A percentile compares a stretch with the other conserved stretches of the same genome.
phyloP scores from a whole-genome alignment of 306 rosid genomes.

The Fragaria vesca region DNA sequence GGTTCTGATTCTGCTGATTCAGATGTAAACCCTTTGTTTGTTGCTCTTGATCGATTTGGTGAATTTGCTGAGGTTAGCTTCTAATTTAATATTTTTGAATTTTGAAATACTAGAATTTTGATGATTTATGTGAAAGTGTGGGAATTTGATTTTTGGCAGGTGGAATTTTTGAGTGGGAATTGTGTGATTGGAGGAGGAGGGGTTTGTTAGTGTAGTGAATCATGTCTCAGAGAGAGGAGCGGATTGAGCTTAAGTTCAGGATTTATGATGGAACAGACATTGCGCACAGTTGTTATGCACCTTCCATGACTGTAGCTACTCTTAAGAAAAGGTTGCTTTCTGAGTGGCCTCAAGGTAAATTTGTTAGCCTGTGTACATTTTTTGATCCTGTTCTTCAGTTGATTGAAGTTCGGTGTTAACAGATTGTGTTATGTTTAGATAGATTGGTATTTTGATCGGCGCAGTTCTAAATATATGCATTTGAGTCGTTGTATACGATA shows the following conservation, averaged over 20 bases:
- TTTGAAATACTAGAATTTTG: background rate
- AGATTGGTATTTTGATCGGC: background rate
- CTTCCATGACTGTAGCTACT: constrained; percentile 46
- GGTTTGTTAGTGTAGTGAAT: constrained; percentile 1
- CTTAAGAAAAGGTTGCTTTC: constrained; percentile 65
- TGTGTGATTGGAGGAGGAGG: constrained; percentile 31
- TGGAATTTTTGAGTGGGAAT: background rate
- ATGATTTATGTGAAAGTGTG: background rate
- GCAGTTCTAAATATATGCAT: background rate
- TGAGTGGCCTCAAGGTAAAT: constrained; percentile 76
- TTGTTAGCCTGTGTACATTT: constrained; percentile 3
- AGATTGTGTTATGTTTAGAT: background rate
- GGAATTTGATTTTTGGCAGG: background rate
- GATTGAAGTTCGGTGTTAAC: background rate
- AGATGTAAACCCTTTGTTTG: constrained; percentile 43
- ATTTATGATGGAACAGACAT: constrained; percentile 80
- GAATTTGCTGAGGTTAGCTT: constrained; percentile 35
- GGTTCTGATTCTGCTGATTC: constrained; percentile 45
- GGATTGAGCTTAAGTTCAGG: constrained; percentile 61
- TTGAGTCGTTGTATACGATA: background rate
- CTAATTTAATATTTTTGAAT: background rate
- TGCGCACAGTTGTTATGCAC: constrained; percentile 47
- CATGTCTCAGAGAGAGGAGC: constrained; percentile 57
- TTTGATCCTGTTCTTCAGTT: background rate
- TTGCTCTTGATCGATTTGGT: constrained; percentile 32